Evolutionary conservation across 257 asterid species (phyloP), one percentile per base, ranked within the genome.

Genomic region (Fraxinus excelsior): DNA sequence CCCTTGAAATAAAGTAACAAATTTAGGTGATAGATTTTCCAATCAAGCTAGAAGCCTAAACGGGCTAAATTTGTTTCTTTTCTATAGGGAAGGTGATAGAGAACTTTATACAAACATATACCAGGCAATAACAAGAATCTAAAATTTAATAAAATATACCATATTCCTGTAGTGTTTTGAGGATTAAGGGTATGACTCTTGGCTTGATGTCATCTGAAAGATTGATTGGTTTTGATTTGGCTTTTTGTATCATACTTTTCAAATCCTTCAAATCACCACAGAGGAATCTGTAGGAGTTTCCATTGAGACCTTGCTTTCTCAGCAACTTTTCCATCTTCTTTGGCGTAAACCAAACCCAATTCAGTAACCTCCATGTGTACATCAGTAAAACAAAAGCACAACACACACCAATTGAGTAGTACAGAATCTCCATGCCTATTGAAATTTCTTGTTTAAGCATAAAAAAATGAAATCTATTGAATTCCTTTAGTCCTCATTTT

Each of bases 171-270:
- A 73, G 31, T 46, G 40, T 72, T 75, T 73, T n/a, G 21, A 53
- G 1, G 42, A 64, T 16, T 37, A 68, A 67, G 65, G 86, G 82
- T 58, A 76, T 14, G 10, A 83, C 34, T 44, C 86, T 77, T 0
- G 82, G 77, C 28, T 68, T 74, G 11, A 76, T 79, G 44, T 83
- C 86, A 69, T 83, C 83, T 0, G 76, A 44, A 8, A 80, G 37
- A 53, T 70, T 53, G 74, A 83, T 73, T 7, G 86, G 80, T 35
- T 79, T 76, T 0, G 28, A 56, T n/a, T 56, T 56, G 3, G 82
- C 85, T 28, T 82, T 74, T 70, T 37, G 14, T 8, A 75, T 67
- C 74, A 71, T 64, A 58, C 3, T 25, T 0, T 1, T 14, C 8
- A 78, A 64, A 32, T 82, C 80, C 13, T 37, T 74, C 71, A 82